Base-by-base conservation (phyloP, 495 filamentous ascomycete species). In the Hypomontagnella submonticulosa region DNA sequence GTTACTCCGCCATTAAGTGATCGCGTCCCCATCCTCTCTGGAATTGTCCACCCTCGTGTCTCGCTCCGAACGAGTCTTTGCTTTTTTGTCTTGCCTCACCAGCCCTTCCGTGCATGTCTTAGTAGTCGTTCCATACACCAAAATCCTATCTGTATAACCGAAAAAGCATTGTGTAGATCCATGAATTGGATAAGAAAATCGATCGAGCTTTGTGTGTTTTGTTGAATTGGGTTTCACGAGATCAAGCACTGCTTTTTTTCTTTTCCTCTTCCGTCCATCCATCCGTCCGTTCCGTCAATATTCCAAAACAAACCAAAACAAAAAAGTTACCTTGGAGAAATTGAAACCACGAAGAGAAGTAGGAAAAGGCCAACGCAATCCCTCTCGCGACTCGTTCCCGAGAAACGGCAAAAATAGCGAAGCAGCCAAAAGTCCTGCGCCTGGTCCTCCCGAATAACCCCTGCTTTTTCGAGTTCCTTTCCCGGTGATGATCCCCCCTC, bases 241-340 rank as follows among this genome's bases (percentile, higher is more conserved):
- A 16, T 33, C 47, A 23, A 69, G 66, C 59, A 57, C 73, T 69
- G 63, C 73, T 66, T 57, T 56, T 64, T 67, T 58, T 70, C 68
- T 63, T 71, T 66, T 34, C 30, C 23, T 23, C 56, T 66, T 69
- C 43, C 38, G 63, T 56, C 44, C 23, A 27, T 38, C 10, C 36
- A 12, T 8, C 49, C 49, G 49, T 71, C 48, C 37, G 63, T 54
- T 44, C 54, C 67, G 56, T 52, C 46, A 50, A 64, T 57, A 67
- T 62, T 57, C 65, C 67, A 61, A 70, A n/a, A n/a, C n/a, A n/a
- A n/a, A n/a, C n/a, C n/a, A n/a, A n/a, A n/a, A n/a, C n/a, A n/a
- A 55, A 60, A 62, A 47, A 44, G 59, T 51, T 64, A 67, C 58
- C 63, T 55, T 69, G 56, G 50, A 67, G 64, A 64, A 63, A 61